A percentile compares a stretch with the other conserved stretches of the same genome.
phyloP scores from a whole-genome alignment of 768 basidiomycete genomes.

The Hydnomerulius pinastri region DNA sequence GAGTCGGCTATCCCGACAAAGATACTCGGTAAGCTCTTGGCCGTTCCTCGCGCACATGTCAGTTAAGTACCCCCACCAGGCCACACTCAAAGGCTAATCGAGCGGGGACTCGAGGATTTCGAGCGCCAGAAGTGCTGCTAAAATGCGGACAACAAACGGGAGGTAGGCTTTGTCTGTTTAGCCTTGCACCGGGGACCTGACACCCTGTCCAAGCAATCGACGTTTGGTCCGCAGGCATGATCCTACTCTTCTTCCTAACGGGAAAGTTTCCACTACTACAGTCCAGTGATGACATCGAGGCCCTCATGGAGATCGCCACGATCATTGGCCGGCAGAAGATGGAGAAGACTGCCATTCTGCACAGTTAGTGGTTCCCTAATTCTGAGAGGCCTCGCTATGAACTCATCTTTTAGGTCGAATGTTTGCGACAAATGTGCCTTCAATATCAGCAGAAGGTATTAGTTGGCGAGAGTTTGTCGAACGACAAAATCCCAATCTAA shows the following conservation, averaged over 20 bases:
- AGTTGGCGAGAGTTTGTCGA: conserved; percentile 77
- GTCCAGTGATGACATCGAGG: conserved; percentile 92
- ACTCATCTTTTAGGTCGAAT: conserved; percentile 64
- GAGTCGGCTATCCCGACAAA: conserved; percentile 76
- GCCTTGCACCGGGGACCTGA: conserved; percentile 10
- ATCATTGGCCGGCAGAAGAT: conserved; percentile 83
- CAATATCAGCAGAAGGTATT: conserved; percentile 64
- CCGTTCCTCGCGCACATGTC: not conserved
- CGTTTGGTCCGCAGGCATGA: conserved; percentile 93
- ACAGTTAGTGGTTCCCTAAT: conserved; percentile 59
- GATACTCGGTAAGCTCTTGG: conserved; percentile 58
- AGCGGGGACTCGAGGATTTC: conserved; percentile 95
- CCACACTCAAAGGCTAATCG: conserved; percentile 91
- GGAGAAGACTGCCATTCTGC: conserved; percentile 83
- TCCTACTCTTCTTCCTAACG: conserved; percentile 88
- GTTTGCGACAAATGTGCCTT: conserved; percentile 88
- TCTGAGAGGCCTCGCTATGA: conserved; percentile 2
- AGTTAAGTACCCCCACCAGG: conserved; percentile 44
- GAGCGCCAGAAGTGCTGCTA: conserved; percentile 93
- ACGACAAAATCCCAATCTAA: conserved; percentile 72
- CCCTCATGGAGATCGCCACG: conserved; percentile 89
- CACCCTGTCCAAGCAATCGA: conserved; percentile 72
- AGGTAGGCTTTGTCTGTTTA: conserved; percentile 51
- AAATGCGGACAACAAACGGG: conserved; percentile 94
- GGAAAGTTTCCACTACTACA: conserved; percentile 94